Evolutionary conservation across 257 asterid genomes (phyloP).

Genomic region (Plantago ovata): DNA sequence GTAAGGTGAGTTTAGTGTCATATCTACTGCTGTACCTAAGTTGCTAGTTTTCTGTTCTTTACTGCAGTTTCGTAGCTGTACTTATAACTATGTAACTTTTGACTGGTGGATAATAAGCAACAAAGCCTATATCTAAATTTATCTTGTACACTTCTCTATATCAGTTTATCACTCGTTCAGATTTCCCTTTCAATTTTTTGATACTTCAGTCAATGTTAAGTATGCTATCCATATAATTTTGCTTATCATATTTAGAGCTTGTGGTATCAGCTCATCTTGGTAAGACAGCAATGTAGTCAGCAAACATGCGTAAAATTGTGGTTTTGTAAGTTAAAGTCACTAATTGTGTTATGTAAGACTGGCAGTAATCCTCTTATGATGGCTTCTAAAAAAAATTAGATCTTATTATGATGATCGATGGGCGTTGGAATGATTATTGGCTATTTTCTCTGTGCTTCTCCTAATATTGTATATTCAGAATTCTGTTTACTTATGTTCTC

Average conservation of each 20-base stretch:
- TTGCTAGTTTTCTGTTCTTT: not conserved
- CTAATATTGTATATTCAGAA: not conserved
- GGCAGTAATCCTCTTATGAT: no score
- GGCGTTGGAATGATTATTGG: not conserved
- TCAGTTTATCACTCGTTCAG: not conserved
- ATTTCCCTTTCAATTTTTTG: not conserved
- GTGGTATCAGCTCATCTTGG: not conserved
- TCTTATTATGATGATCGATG: no score
- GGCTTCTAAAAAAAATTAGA: no score
- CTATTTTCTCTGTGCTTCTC: not conserved
- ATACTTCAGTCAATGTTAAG: not conserved
- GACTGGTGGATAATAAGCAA: no score
- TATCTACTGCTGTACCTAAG: conserved; percentile 4
- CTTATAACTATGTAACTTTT: no score
- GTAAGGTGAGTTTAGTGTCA: conserved; percentile 55
- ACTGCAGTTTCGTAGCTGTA: no score
- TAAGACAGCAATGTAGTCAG: not conserved
- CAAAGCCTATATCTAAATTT: no score
- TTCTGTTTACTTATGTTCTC: not conserved
- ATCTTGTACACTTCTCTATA: not conserved
- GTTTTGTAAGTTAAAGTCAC: no score
- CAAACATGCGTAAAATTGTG: no score
- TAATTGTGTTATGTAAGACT: no score
- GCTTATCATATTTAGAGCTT: not conserved
- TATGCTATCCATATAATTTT: not conserved